Evolutionary conservation across 2,329 filamentous ascomycete genomes (phyloP).

Genomic region (Stagonosporopsis cucurbitacearum): DNA sequence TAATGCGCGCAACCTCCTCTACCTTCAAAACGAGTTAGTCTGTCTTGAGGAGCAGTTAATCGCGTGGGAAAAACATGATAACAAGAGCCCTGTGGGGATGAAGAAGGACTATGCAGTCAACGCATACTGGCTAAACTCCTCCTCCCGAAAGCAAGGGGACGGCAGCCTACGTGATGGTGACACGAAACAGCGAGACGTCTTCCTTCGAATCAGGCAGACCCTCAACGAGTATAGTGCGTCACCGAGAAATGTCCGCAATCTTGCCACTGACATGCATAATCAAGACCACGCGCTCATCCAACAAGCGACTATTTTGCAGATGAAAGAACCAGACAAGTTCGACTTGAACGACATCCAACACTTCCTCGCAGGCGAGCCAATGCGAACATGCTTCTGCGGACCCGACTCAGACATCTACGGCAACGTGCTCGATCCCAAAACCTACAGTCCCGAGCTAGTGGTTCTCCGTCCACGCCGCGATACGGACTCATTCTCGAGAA

Average conservation of each 20-base stretch:
- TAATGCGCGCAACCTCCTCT: conserved; percentile 22
- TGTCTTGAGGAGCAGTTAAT: conserved; percentile 1
- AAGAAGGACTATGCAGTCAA: neutral
- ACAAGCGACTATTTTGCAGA: conserved; percentile 10
- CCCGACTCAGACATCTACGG: neutral
- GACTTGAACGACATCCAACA: conserved; percentile 21
- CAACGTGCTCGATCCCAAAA: neutral
- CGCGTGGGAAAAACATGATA: neutral
- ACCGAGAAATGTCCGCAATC: neutral
- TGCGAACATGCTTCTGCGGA: neutral
- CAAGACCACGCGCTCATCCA: conserved; percentile 10
- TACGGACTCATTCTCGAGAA: conserved; percentile 15
- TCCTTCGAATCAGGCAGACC: conserved; percentile 16
- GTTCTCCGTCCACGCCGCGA: conserved; percentile 8
- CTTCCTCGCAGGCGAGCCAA: conserved; percentile 1
- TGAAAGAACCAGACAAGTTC: conserved; percentile 4
- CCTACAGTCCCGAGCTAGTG: conserved; percentile 9
- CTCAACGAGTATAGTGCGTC: conserved; percentile 24
- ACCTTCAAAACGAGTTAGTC: conserved; percentile 20
- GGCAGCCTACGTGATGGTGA: neutral
- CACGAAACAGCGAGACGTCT: conserved; percentile 12
- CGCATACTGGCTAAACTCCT: neutral
- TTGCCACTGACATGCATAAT: neutral
- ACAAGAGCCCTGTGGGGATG: neutral
- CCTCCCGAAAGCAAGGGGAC: neutral